Evolutionary conservation across 768 basidiomycete genomes (phyloP), one percentile per base, ranked within the genome.

Genomic region (Boletus barrowsii): DNA sequence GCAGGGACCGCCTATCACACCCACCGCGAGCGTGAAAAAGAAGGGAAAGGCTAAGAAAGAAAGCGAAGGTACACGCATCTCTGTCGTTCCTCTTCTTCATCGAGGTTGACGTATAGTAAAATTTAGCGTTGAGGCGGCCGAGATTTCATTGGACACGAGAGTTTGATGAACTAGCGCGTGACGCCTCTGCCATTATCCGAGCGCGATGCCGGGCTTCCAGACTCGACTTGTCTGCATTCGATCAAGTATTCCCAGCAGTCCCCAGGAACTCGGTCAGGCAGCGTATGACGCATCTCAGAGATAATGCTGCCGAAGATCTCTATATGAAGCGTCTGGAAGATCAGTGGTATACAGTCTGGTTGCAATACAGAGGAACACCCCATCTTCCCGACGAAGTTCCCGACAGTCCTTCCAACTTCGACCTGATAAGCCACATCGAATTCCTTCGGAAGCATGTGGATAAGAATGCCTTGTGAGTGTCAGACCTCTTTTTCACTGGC

Each of bases 141-240:
- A 78, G 86, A 51, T 92, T 93, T 66, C 82, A 83, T 45, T 98
- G 93, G 93, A 90, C 82, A 51, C 71, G 79, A 39, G 90, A 95
- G 47, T 92, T 86, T 52, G 93, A 98, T 52, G 96, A 98, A 56
- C 79, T 94, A 37, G 86, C 88, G 24, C 82, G 88, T 50, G 96
- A 98, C 64, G 87, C 87, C 0, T 86, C 84, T 43, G 87, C 83
- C 11, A 86, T 98, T 58, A 82, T 98, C 54, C 82, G 82, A 61
- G 87, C 87, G 35, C 87, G 95, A 15, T 88, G 87, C 63, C 80
- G 88, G 37, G 66, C 73, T 54, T 72, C 80, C 33, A 79, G 83
- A 53, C 75, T 89, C 47, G 86, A 90, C 59, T 87, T 87, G 77
- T 78, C 75, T 15, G 87, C 87, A 9, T 77, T 92, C 47, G 83